A percentile compares a stretch with the other conserved stretches of the same genome.
Evolutionary conservation across 75 land plant genomes (phyloP).

Genomic region (Chamaecyparis obtusa): DNA sequence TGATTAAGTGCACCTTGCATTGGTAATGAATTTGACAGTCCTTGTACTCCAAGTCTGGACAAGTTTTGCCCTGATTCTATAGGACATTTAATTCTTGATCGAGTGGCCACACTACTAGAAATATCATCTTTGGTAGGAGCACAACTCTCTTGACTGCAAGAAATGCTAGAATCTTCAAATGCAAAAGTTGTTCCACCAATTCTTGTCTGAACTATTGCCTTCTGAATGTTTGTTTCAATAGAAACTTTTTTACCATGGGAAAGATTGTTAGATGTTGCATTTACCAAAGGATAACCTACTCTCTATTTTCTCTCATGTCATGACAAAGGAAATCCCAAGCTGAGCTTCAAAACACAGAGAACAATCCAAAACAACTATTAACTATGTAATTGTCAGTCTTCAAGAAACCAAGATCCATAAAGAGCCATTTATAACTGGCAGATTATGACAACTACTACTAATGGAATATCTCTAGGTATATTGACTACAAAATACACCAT

Average conservation of each 20-base stretch:
- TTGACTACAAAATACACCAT: neutral
- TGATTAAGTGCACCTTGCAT: slow-evolving; percentile 14
- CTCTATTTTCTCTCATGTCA: slow-evolving; percentile 58
- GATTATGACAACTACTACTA: neutral
- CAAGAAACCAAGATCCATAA: neutral
- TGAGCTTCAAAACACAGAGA: slow-evolving; percentile 45
- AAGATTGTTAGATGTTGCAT: slow-evolving; percentile 39
- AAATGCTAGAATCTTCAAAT: slow-evolving; percentile 11
- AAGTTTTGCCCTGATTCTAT: slow-evolving; percentile 28
- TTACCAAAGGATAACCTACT: slow-evolving; percentile 32
- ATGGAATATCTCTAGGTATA: neutral
- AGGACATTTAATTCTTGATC: slow-evolving; percentile 21
- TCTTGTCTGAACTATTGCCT: slow-evolving; percentile 22
- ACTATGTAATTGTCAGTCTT: neutral
- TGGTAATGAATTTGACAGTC: slow-evolving; percentile 23
- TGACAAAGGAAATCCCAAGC: slow-evolving; percentile 41
- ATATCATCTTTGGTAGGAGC: slow-evolving; percentile 24
- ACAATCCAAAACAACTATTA: neutral
- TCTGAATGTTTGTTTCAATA: slow-evolving; percentile 50
- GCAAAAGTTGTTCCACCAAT: slow-evolving; percentile 21
- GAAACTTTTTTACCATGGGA: slow-evolving; percentile 54
- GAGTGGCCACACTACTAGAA: slow-evolving; percentile 17
- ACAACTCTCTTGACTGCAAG: slow-evolving; percentile 18
- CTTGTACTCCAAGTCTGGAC: slow-evolving; percentile 20
- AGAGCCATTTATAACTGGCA: neutral